Evolutionary conservation across 208 protist species (phyloP).

Genomic region (Phytomonas serpens): DNA sequence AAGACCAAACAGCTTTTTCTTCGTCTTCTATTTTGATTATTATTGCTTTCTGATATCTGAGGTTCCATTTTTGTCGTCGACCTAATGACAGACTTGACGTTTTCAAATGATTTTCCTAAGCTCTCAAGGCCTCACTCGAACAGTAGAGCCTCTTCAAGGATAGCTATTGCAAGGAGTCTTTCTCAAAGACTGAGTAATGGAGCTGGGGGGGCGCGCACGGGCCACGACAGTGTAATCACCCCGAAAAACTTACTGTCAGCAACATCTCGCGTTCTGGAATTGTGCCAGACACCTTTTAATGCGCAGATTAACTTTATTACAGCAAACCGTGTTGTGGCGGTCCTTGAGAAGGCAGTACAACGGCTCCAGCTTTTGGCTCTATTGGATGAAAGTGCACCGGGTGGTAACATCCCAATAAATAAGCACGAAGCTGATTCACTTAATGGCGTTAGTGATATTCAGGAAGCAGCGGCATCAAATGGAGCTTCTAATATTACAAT

Average conservation of each 20-base stretch:
- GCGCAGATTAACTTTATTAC: slow-evolving; percentile 51
- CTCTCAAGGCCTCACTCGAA: background rate
- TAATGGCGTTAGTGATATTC: background rate
- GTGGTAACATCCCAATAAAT: slow-evolving; percentile 1
- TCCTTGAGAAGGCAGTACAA: slow-evolving; percentile 83
- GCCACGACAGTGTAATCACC: background rate
- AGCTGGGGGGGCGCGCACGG: background rate
- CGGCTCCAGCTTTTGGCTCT: slow-evolving; percentile 82
- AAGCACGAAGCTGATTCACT: background rate
- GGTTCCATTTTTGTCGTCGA: too few species aligned
- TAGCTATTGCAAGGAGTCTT: background rate
- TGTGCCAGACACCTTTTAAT: slow-evolving; percentile 32
- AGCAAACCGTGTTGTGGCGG: slow-evolving; percentile 67
- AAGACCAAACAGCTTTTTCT: background rate
- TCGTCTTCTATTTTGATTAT: background rate
- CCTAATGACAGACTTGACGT: background rate
- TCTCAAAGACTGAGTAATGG: background rate
- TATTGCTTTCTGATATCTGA: background rate
- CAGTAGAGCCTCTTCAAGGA: background rate
- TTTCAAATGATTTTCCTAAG: background rate
- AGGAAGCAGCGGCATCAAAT: background rate
- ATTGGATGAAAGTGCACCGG: slow-evolving; percentile 42
- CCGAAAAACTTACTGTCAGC: background rate
- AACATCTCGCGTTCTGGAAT: slow-evolving; percentile 21
- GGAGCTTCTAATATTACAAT: background rate